Evolutionary conservation across 371 early-diverging fungal species (phyloP).

Genomic region (Mortierella sp.): DNA sequence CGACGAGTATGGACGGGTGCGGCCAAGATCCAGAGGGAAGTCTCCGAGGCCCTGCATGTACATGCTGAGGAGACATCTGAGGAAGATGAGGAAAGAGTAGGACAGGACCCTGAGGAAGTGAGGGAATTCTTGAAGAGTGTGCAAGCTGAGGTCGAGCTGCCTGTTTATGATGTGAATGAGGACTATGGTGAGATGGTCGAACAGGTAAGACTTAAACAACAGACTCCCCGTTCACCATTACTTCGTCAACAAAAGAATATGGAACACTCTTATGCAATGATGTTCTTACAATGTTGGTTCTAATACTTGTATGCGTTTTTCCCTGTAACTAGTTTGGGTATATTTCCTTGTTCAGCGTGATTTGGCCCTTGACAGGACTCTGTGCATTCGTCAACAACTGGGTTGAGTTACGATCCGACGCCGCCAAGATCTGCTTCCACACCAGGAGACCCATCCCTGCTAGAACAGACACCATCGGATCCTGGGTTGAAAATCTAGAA

Average conservation of each 20-base stretch:
- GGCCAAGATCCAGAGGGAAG: slow-evolving; percentile 45
- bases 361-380: slow-evolving; percentile 85
- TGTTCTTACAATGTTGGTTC: too few species aligned
- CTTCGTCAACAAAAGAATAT: too few species aligned
- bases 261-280: too few species aligned
- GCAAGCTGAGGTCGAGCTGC: slow-evolving; percentile 63
- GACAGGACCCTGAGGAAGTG: slow-evolving; percentile 57
- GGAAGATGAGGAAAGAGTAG: slow-evolving; percentile 29
- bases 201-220: slow-evolving; percentile 62
- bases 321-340: slow-evolving; percentile 74
- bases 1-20: slow-evolving; percentile 57
- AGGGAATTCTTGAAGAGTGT: slow-evolving; percentile 58
- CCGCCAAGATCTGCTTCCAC: slow-evolving; percentile 84
- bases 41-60: slow-evolving; percentile 10
- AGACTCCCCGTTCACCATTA: too few species aligned
- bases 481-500: slow-evolving; percentile 83
- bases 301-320: too few species aligned
- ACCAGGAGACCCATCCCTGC: slow-evolving; percentile 80
- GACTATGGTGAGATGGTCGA: slow-evolving; percentile 93
- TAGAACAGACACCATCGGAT: slow-evolving; percentile 84
- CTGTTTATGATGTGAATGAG: slow-evolving; percentile 82
- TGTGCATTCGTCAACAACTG: slow-evolving; percentile 86
- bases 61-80: slow-evolving; percentile 6
- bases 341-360: slow-evolving; percentile 82
- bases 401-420: slow-evolving; percentile 89